Evolutionary conservation across 2,329 filamentous ascomycete genomes (phyloP).

Genomic region (Ramularia endophylla): DNA sequence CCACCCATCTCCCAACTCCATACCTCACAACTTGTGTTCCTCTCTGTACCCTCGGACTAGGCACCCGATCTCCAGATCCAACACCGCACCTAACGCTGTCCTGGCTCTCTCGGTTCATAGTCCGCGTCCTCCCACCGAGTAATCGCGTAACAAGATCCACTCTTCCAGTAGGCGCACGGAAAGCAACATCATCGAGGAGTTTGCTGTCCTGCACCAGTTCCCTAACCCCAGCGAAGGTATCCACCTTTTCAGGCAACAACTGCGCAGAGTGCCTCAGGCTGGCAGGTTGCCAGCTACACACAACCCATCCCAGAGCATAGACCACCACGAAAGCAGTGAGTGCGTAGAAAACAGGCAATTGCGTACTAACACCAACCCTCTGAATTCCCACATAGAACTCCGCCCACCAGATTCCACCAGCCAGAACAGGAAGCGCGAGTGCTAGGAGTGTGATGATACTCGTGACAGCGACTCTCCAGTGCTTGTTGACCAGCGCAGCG

Average conservation of each 20-base stretch:
- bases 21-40: conserved; percentile 35
- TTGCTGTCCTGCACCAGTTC: conserved; percentile 70
- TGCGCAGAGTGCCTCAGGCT: conserved; percentile 49
- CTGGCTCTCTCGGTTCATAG: conserved; percentile 25
- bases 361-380: conserved; percentile 61
- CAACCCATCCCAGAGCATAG: conserved; percentile 62
- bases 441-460: conserved; percentile 56
- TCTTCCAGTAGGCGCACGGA: conserved; percentile 62
- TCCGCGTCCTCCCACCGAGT: conserved; percentile 45
- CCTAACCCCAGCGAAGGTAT: conserved; percentile 68
- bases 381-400: conserved; percentile 50
- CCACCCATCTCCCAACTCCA: conserved; percentile 53
- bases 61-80: neutral
- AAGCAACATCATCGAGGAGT: conserved; percentile 65
- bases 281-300: conserved; percentile 30
- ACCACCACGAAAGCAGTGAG: conserved; percentile 68
- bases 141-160: conserved; percentile 64
- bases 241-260: conserved; percentile 51
- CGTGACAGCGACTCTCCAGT: conserved; percentile 60
- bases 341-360: conserved; percentile 63
- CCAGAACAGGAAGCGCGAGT: conserved; percentile 59
- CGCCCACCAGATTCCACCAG: conserved; percentile 67
- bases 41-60: conserved; percentile 6
- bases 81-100: conserved; percentile 16
- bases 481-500: conserved; percentile 53